These are phyloP conservation scores for Psilocybe cubensis DNA, from an alignment of 768 basidiomycete genomes.

Conservation along the genomic window DNA sequence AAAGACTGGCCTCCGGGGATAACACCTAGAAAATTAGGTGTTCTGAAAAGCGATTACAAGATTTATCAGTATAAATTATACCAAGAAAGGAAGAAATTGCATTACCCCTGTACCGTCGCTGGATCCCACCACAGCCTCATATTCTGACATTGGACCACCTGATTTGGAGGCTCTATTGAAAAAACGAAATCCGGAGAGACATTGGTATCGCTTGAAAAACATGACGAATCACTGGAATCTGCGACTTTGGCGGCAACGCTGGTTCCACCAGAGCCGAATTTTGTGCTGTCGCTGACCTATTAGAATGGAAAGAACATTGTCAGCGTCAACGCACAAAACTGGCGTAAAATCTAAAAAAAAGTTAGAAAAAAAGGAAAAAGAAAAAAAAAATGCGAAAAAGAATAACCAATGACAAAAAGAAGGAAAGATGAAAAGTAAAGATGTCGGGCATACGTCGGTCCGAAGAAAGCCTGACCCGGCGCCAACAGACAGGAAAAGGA, in stretches of 20 bases:
- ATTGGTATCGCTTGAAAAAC: conserved; percentile 54
- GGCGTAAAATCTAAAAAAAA: not conserved
- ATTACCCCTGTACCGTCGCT: conserved; percentile 56
- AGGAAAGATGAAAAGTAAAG: not conserved
- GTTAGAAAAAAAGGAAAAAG: not conserved
- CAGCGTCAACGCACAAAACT: not conserved
- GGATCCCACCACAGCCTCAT: conserved; percentile 72
- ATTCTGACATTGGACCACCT: conserved; percentile 64
- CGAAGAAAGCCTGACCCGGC: not conserved
- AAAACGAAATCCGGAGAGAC: conserved; percentile 62
- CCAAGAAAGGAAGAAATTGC: conserved; percentile 3
- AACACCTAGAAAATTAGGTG: conserved; percentile 65
- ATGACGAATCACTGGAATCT: conserved; percentile 53
- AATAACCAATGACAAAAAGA: not conserved
- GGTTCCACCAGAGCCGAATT: conserved; percentile 76
- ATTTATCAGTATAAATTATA: not conserved
- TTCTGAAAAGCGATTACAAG: conserved; percentile 36
- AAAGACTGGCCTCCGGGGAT: conserved; percentile 85
- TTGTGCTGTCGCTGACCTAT: conserved; percentile 38
- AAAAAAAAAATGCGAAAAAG: not conserved
- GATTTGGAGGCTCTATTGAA: conserved; percentile 61
- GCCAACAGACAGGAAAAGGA: not conserved
- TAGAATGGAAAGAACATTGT: conserved; percentile 5
- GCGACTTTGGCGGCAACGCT: conserved; percentile 65
- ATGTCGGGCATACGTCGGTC: not conserved